Evolutionary conservation across 192 early-diverging fungal species (phyloP), one percentile per base, ranked within the genome.

Genomic region (Mortierella antarctica): DNA sequence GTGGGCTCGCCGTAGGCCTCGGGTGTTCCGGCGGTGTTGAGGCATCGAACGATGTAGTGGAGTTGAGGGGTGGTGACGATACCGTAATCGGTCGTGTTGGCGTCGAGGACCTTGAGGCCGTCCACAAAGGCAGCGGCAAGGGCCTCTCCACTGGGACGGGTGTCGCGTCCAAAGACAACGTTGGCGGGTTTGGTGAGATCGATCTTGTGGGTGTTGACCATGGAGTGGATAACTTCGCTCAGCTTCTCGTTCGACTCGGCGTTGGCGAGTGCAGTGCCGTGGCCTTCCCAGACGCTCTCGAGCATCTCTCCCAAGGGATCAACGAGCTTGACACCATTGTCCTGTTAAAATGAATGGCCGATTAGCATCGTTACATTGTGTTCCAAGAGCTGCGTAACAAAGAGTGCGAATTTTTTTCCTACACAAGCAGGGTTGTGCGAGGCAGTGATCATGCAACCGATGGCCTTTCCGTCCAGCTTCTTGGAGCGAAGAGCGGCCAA

Each of bases 271-370:
- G 87, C 71, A 14, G 95, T 97, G 51, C 95, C 95, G 85, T 98
- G 94, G 17, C 57, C 84, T 86, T 99, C 98, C 98, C 98, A 99
- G 15, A 90, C 89, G 84, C 96, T 94, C 72, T 93, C 91, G 39
- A 99, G 89, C 98, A 99, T 99, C 88, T 99, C 98, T 51, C 98
- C 98, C 74, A 94, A 86, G 41, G 98, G 97, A 84, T 99, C 98
- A 31, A 99, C 95, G 58, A 98, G 86, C 84, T 99, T 99, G 79
- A 98, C 95, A 64, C 98, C 98, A 79, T 99, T 99, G 88, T 99
- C 98, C 84, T 93, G 74, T 14, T 15, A 63, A 53, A 50, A 72
- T 48, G 15, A 41, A 58, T 1, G 31, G 11, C 49, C 1, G 11
- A 11, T 14, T 50, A 17, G 49, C 49, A 17, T 17, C 49, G 1